Evolutionary conservation across 345 rosid genomes (phyloP).

Genomic region (Cardamine resedifolia): DNA sequence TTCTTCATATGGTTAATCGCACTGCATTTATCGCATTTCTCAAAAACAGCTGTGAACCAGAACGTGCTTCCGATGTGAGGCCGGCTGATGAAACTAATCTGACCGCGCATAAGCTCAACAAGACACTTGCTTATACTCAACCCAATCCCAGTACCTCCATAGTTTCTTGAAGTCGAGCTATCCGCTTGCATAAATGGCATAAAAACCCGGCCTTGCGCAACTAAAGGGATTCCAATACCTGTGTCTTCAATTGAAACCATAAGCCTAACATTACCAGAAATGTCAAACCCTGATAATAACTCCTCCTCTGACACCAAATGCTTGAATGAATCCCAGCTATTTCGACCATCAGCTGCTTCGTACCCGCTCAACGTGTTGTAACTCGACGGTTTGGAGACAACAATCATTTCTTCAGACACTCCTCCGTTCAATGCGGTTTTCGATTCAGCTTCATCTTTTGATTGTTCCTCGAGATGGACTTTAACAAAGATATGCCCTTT

Average conservation of each 20-base stretch:
- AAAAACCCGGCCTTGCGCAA: constrained; percentile 85
- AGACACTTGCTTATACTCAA: constrained; percentile 94
- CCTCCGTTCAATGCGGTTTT: constrained; percentile 54
- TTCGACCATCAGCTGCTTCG: constrained; percentile 87
- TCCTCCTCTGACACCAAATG: constrained; percentile 58
- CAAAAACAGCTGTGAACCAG: constrained; percentile 67
- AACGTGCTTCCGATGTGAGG: constrained; percentile 90
- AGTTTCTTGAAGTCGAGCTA: constrained; percentile 87
- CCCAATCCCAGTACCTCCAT: constrained; percentile 98
- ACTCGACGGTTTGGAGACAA: constrained; percentile 35
- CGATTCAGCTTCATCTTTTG: constrained; percentile 41
- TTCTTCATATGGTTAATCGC: constrained; percentile 43
- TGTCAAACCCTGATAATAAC: constrained; percentile 36
- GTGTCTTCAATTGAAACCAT: constrained; percentile 92
- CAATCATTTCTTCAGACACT: constrained; percentile 46
- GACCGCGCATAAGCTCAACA: constrained; percentile 94
- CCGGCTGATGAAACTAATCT: constrained; percentile 72
- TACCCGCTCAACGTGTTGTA: constrained; percentile 83
- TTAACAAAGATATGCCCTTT: constrained; percentile 89
- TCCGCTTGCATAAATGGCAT: constrained; percentile 98
- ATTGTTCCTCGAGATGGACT: constrained; percentile 73
- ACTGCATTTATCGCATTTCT: constrained; percentile 47
- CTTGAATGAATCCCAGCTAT: constrained; percentile 82
- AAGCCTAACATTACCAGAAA: constrained; percentile 55
- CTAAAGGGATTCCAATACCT: constrained; percentile 85